Evolutionary conservation across 495 filamentous ascomycete species (phyloP).

Genomic region (Penicillium coprophilum): DNA sequence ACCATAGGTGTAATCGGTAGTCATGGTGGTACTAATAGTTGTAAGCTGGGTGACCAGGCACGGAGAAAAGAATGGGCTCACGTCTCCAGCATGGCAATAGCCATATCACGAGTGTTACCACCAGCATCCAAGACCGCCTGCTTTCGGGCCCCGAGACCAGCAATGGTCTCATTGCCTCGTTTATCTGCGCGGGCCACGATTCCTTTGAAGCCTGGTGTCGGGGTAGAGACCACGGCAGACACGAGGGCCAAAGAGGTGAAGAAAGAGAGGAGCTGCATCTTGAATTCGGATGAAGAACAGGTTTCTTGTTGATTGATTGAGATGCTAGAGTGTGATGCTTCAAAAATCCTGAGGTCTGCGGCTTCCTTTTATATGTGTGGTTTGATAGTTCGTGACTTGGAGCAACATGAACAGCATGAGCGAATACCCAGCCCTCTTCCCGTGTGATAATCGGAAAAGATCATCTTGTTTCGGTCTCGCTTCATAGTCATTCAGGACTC

Average conservation of each 20-base stretch:
- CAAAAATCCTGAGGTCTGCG: background rate
- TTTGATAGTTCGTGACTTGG: background rate
- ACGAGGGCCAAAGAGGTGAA: constrained; percentile 12
- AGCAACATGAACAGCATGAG: background rate
- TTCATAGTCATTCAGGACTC: no score
- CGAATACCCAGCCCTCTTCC: background rate
- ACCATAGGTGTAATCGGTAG: constrained; percentile 38
- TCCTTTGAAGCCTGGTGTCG: background rate
- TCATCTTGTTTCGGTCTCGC: background rate
- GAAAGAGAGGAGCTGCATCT: constrained; percentile 10
- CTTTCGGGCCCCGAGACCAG: constrained; percentile 39
- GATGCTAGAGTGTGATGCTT: background rate
- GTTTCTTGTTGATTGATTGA: background rate
- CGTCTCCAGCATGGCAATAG: constrained; percentile 48
- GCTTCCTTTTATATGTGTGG: constrained; percentile 4
- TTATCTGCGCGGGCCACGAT: constrained; percentile 22
- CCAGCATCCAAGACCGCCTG: constrained; percentile 32
- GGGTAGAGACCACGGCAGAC: constrained; percentile 9
- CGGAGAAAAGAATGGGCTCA: constrained; percentile 3
- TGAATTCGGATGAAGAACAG: background rate
- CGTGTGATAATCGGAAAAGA: background rate
- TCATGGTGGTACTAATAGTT: constrained; percentile 30
- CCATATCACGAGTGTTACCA: constrained; percentile 39
- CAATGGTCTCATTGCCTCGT: constrained; percentile 30
- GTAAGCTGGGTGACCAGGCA: background rate